phyloP scores from a whole-genome alignment of 2,329 filamentous ascomycete species.

The Nannizziopsis arthrosporioides region DNA sequence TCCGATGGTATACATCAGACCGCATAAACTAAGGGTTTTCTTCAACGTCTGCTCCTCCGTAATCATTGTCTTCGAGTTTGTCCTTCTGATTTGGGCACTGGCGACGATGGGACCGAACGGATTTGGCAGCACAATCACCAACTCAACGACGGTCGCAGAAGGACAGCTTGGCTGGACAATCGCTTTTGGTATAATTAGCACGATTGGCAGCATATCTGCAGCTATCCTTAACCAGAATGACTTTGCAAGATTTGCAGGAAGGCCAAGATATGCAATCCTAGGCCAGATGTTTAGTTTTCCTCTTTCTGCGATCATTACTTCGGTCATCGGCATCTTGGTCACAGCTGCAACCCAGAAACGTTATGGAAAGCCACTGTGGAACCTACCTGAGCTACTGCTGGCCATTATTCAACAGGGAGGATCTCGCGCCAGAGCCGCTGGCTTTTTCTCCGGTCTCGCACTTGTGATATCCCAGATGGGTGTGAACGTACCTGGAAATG shows the following conservation, averaged over 20 bases:
- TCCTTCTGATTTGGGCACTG: conserved; percentile 13
- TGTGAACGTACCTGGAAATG: conserved; percentile 34
- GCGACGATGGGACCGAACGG: conserved; percentile 10
- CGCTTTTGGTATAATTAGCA: conserved; percentile 31
- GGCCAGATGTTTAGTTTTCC: conserved; percentile 32
- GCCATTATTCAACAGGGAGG: conserved; percentile 27
- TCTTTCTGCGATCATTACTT: conserved; percentile 8
- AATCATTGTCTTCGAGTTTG: conserved; percentile 11
- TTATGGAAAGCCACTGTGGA: conserved; percentile 33
- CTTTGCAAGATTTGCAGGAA: conserved; percentile 34
- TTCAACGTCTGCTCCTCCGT: conserved; percentile 11
- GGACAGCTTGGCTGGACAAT: conserved; percentile 28
- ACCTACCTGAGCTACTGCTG: conserved; percentile 33
- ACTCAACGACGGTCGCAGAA: neutral
- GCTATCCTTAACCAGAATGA: conserved; percentile 39
- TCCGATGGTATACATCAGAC: conserved; percentile 37
- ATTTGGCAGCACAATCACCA: conserved; percentile 10
- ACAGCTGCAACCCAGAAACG: conserved; percentile 24
- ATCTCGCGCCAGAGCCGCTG: conserved; percentile 31
- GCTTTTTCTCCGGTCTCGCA: conserved; percentile 38
- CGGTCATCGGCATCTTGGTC: conserved; percentile 25
- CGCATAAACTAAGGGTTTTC: conserved; percentile 17
- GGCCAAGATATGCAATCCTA: conserved; percentile 33
- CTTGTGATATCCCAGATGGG: conserved; percentile 38
- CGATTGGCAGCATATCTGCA: conserved; percentile 36